Conservation (phyloP, 768 basidiomycete genomes). For the Kondoa subrosea region DNA sequence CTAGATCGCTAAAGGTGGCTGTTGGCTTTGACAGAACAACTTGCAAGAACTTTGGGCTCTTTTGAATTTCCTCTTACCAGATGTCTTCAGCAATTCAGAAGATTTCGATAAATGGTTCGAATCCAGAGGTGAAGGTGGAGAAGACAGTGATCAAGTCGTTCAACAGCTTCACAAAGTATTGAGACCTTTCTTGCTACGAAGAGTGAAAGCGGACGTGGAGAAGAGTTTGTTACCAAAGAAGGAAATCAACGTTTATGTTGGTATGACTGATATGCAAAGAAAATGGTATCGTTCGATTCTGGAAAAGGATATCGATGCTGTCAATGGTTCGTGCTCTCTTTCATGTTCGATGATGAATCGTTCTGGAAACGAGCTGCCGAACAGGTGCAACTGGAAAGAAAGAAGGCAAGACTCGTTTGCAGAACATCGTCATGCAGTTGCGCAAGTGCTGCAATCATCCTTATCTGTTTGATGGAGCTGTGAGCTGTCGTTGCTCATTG, state of each 20-base stretch:
- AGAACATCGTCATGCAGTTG: slow-evolving; percentile 99
- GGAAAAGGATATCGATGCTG: slow-evolving; percentile 97
- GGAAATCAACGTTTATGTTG: slow-evolving; percentile 96
- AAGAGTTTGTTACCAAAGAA: slow-evolving; percentile 92
- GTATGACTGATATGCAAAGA: slow-evolving; percentile 88
- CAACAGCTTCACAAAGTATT: slow-evolving; percentile 95
- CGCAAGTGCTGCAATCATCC: slow-evolving; percentile 58
- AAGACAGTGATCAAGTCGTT: slow-evolving; percentile 66
- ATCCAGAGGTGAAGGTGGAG: slow-evolving; percentile 38
- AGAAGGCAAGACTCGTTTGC: slow-evolving; percentile 88
- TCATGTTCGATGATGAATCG: neutral
- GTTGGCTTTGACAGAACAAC: slow-evolving; percentile 61
- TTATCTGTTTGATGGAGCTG: slow-evolving; percentile 84
- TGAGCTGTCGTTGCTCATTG: slow-evolving; percentile 33
- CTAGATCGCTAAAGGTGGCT: neutral
- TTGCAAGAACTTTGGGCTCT: slow-evolving; percentile 69
- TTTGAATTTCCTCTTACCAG: slow-evolving; percentile 83
- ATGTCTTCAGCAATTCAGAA: slow-evolving; percentile 77
- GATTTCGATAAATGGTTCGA: slow-evolving; percentile 90
- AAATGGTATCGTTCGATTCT: slow-evolving; percentile 94
- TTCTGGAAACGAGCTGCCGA: neutral
- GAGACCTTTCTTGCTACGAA: slow-evolving; percentile 76
- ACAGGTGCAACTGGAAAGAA: slow-evolving; percentile 84
- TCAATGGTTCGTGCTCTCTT: slow-evolving; percentile 51
- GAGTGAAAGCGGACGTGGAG: slow-evolving; percentile 94